Evolutionary conservation across 1,284 basidiomycete species (phyloP).

Genomic region (Microstroma glucosiphilum): DNA sequence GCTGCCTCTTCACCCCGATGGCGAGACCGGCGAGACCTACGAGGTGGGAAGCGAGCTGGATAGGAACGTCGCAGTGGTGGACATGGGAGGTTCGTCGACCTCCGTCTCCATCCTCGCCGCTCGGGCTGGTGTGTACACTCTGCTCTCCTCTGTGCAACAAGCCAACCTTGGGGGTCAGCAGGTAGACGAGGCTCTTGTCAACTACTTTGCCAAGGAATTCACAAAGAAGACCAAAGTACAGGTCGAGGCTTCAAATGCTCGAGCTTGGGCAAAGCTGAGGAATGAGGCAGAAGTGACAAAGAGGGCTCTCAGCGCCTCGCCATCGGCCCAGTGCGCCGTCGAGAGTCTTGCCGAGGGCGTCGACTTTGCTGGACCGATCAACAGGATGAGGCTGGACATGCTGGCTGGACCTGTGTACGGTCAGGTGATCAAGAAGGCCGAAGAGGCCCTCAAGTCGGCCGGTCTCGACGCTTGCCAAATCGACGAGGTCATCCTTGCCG

Average conservation of each 20-base stretch:
- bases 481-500: constrained; percentile 77
- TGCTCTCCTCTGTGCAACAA: constrained; percentile 55
- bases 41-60: constrained; percentile 54
- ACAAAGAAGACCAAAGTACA: constrained; percentile 88
- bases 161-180: constrained; percentile 59
- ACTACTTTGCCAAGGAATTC: constrained; percentile 92
- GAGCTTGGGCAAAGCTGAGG: constrained; percentile 85
- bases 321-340: constrained; percentile 79
- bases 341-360: constrained; percentile 91
- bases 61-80: constrained; percentile 58
- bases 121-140: constrained; percentile 57
- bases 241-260: constrained; percentile 58
- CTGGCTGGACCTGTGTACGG: constrained; percentile 70
- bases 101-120: constrained; percentile 56
- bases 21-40: constrained; percentile 50
- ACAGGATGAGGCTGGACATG: constrained; percentile 88
- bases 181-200: constrained; percentile 76
- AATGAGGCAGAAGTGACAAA: constrained; percentile 93
- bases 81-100: constrained; percentile 59
- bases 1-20: constrained; percentile 45
- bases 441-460: constrained; percentile 61
- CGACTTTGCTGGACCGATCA: constrained; percentile 87
- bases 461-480: constrained; percentile 70
- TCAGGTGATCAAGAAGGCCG: constrained; percentile 55
- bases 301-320: constrained; percentile 79